phyloP scores from a whole-genome alignment of 768 basidiomycete genomes.

The Suillus alpinus region DNA sequence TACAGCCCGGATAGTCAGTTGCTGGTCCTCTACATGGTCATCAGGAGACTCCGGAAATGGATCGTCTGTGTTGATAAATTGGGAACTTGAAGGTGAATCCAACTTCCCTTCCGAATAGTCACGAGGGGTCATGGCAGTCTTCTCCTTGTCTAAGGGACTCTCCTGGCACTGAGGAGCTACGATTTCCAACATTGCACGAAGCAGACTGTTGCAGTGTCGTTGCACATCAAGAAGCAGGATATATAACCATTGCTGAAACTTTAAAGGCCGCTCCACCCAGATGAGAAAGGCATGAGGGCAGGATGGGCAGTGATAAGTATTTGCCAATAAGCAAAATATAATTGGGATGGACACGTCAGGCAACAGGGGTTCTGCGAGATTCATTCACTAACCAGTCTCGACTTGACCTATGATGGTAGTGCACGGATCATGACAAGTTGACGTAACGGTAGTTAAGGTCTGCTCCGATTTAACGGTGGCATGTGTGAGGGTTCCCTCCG shows the following conservation, averaged over 20 bases:
- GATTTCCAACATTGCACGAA: background rate
- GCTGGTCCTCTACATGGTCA: constrained; percentile 43
- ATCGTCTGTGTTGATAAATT: constrained; percentile 13
- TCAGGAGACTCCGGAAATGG: constrained; percentile 52
- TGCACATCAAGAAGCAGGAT: background rate
- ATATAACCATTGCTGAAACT: background rate
- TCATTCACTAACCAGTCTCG: too few relatives aligned
- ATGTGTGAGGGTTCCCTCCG: too few relatives aligned
- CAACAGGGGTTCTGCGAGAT: too few relatives aligned
- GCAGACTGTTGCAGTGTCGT: background rate
- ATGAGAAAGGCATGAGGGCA: too few relatives aligned
- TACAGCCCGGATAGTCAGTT: constrained; percentile 49
- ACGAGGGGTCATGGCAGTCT: background rate
- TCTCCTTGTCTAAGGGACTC: background rate
- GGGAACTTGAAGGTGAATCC: background rate
- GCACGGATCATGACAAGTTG: too few relatives aligned
- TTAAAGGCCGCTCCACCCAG: too few relatives aligned
- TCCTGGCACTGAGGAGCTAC: background rate
- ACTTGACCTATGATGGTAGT: too few relatives aligned
- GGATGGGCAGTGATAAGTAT: too few relatives aligned
- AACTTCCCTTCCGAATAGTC: background rate
- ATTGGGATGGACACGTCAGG: too few relatives aligned
- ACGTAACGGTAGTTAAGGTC: too few relatives aligned
- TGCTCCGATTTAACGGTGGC: too few relatives aligned
- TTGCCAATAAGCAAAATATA: too few relatives aligned